Evolutionary conservation across 768 basidiomycete genomes (phyloP).

Genomic region (Lactifluus subvellereus): DNA sequence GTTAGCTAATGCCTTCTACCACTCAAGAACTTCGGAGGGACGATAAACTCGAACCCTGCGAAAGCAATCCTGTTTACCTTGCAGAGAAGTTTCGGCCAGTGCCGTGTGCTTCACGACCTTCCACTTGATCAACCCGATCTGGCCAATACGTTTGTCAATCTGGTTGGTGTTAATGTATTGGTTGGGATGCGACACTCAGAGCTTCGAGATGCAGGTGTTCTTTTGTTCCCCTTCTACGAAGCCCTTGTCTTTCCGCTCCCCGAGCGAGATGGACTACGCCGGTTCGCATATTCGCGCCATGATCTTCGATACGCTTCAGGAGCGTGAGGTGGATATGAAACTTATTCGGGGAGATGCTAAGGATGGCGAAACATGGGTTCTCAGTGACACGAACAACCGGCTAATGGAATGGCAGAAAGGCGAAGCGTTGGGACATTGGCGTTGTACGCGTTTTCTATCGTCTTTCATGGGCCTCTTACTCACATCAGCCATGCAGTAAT

Average conservation of each 20-base stretch:
- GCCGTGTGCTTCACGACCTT: slow-evolving; percentile 78
- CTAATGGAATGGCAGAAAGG: slow-evolving; percentile 61
- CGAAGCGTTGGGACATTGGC: slow-evolving; percentile 71
- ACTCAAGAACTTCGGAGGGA: slow-evolving; percentile 78
- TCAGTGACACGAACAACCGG: slow-evolving; percentile 59
- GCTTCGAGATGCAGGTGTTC: slow-evolving; percentile 52
- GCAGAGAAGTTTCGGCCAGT: slow-evolving; percentile 62
- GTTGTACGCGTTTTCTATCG: slow-evolving; percentile 40
- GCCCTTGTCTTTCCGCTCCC: slow-evolving; percentile 54
- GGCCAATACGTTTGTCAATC: slow-evolving; percentile 57
- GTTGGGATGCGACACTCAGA: not conserved
- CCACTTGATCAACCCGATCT: slow-evolving; percentile 42
- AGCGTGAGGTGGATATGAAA: slow-evolving; percentile 24
- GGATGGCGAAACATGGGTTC: slow-evolving; percentile 41
- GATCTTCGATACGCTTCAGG: slow-evolving; percentile 45
- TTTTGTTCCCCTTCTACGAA: slow-evolving; percentile 63
- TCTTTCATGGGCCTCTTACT: not conserved
- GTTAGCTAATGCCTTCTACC: not conserved
- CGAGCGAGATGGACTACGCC: slow-evolving; percentile 54
- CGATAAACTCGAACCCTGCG: slow-evolving; percentile 52
- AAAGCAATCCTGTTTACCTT: slow-evolving; percentile 67
- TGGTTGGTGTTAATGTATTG: slow-evolving; percentile 43
- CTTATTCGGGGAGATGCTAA: slow-evolving; percentile 30
- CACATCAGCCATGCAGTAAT: slow-evolving; percentile 46
- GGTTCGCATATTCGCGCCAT: slow-evolving; percentile 60